These are phyloP conservation scores for Penicillium polonicum DNA, from an alignment of 2,329 filamentous ascomycete species.

Conservation along the genomic window DNA sequence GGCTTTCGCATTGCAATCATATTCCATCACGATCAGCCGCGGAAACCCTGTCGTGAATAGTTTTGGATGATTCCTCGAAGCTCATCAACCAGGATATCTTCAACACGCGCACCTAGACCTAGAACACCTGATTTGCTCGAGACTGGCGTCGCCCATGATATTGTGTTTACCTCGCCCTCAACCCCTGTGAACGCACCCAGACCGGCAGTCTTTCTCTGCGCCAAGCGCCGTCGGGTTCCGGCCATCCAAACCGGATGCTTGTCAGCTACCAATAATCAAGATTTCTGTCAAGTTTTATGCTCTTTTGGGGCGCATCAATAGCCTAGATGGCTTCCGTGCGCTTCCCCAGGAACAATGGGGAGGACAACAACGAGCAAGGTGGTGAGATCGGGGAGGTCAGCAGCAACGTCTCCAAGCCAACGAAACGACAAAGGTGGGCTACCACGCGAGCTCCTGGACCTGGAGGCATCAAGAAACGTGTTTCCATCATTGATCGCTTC, in stretches of 20 bases:
- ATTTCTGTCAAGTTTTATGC: slow-evolving; percentile 28
- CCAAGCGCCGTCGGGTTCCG: slow-evolving; percentile 25
- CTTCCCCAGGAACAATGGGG: slow-evolving; percentile 30
- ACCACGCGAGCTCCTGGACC: slow-evolving; percentile 81
- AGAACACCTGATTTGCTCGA: neutral
- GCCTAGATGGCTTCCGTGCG: slow-evolving; percentile 43
- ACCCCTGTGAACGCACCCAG: slow-evolving; percentile 7
- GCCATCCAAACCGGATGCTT: slow-evolving; percentile 32
- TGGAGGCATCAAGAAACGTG: slow-evolving; percentile 74
- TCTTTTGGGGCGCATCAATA: slow-evolving; percentile 25
- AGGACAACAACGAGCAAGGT: slow-evolving; percentile 26
- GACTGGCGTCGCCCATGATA: slow-evolving; percentile 5
- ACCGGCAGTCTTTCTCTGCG: neutral
- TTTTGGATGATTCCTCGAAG: slow-evolving; percentile 3
- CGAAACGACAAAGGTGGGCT: slow-evolving; percentile 88
- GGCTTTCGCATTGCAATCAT: slow-evolving; percentile 4
- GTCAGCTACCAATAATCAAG: slow-evolving; percentile 17
- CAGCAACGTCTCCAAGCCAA: slow-evolving; percentile 59
- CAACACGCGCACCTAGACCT: neutral
- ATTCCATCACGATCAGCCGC: slow-evolving; percentile 1
- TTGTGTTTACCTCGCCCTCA: neutral
- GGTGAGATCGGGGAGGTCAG: slow-evolving; percentile 29
- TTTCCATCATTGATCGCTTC: slow-evolving; percentile 75
- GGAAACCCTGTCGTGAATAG: slow-evolving; percentile 3
- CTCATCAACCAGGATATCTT: neutral